Evolutionary conservation across 345 rosid genomes (phyloP).

Genomic region (Eucalyptus pumila): DNA sequence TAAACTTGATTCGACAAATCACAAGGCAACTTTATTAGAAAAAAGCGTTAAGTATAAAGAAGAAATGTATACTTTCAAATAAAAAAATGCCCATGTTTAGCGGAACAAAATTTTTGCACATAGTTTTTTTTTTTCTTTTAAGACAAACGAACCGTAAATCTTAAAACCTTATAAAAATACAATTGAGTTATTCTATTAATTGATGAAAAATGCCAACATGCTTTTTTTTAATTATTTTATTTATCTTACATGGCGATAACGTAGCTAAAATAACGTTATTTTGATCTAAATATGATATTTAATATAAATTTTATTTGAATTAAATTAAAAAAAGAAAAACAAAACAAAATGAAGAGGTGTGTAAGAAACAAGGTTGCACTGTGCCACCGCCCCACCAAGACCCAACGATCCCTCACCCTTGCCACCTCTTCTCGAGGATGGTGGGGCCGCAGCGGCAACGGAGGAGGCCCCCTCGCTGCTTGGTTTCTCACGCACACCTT

Average conservation of each 20-base stretch:
- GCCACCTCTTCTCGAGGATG: background rate
- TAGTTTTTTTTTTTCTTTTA: no score
- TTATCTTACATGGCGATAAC: rapidly evolving
- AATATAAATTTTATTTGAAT: no score
- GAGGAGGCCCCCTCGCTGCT: background rate
- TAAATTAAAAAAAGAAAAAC: rapidly evolving
- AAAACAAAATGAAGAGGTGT: rapidly evolving
- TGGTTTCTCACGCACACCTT: background rate
- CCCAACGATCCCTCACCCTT: background rate
- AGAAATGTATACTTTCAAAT: no score
- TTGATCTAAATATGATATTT: no score
- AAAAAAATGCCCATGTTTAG: no score
- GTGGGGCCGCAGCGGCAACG: rapidly evolving
- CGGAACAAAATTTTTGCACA: no score
- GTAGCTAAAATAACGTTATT: rapidly evolving
- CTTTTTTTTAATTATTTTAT: no score
- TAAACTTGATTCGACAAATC: no score
- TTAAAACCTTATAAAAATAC: no score
- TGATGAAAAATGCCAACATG: rapidly evolving
- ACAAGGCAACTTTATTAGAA: no score
- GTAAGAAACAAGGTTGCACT: background rate
- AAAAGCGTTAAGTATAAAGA: background rate
- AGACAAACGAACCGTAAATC: rapidly evolving
- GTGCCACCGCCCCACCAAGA: no score
- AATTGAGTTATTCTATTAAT: no score